Evolutionary conservation across 768 basidiomycete genomes (phyloP), one percentile per base, ranked within the genome.

Genomic region (Collybia nuda): DNA sequence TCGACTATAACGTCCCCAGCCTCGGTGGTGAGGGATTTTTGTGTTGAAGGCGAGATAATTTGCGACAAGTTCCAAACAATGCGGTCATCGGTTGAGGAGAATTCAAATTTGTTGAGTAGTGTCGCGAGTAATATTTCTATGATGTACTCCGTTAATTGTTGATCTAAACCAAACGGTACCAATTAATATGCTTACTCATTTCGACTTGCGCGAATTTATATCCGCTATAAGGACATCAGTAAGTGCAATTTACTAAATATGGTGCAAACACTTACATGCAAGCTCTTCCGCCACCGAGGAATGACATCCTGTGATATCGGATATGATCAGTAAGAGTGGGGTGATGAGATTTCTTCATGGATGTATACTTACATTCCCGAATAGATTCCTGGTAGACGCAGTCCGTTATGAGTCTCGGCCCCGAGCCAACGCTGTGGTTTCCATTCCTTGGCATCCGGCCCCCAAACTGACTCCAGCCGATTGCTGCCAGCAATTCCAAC

Each of bases 121-220:
- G 63, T 67, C 0, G 67, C 61, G 12, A 77, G 63, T 7, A 77
- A 55, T 19, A 76, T 71, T 60, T 77, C 75, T 77, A 51, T 37
- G 28, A 14, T 28, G 28, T 18, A 37, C 3, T 40, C 54, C 32
- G 41, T 22, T 18, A 40, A 11, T 35, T 23, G 9, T 22, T 24
- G 14, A 39, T 28, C 11, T 8, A 40, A 17, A 24, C 1, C 8
- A 40, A 17, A 24, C 1, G 21, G 5, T 15, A 22, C 7, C 46
- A 12, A n/a, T 36, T 26, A 15, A 40, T 37, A 15, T 28, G 48
- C 78, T 54, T 57, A 81, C 80, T 83, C 60, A 81, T 80, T 61
- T 83, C 80, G 50, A 79, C 65, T 60, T 77, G 69, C 4, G 82
- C 78, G 54, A 81, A 82, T 57, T 72, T 78, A 59, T 79, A 82